These are phyloP conservation scores for Acrodontium crateriforme DNA, from an alignment of 2,329 filamentous ascomycete genomes.

Conservation along the genomic window DNA sequence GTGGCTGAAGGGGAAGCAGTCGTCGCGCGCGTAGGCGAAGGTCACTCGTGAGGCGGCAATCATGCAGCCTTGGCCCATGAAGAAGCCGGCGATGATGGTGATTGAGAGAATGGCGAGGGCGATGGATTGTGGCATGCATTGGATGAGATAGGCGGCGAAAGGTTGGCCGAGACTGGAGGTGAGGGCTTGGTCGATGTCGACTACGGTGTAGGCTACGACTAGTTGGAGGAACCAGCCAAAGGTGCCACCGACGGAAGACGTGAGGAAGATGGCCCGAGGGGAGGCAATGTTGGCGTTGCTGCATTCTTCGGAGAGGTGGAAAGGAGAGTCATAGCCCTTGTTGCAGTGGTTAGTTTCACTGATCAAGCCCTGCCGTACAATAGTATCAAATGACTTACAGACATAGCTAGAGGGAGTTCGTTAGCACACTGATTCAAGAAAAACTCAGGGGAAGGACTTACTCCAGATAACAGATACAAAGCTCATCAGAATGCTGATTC, in stretches of 20 bases:
- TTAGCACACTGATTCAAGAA: neutral
- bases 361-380: too few relatives aligned
- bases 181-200: constrained; percentile 46
- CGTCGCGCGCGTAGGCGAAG: constrained; percentile 55
- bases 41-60: constrained; percentile 35
- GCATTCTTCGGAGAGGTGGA: constrained; percentile 64
- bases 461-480: constrained; percentile 61
- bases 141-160: constrained; percentile 55
- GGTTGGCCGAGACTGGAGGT: constrained; percentile 52
- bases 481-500: constrained; percentile 55
- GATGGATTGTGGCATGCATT: constrained; percentile 46
- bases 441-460: constrained; percentile 25
- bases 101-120: constrained; percentile 50
- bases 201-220: constrained; percentile 59
- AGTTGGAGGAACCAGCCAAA: constrained; percentile 63
- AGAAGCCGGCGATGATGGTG: constrained; percentile 56
- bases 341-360: too few relatives aligned
- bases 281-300: constrained; percentile 58
- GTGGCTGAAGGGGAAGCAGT: constrained; percentile 49
- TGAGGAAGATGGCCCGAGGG: constrained; percentile 58
- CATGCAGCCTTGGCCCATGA: constrained; percentile 62
- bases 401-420: neutral
- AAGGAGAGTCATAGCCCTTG: constrained; percentile 52
- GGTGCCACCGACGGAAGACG: constrained; percentile 49
- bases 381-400: too few relatives aligned